phyloP scores from a whole-genome alignment of 805 yeast species.

The Candida berthetii region DNA sequence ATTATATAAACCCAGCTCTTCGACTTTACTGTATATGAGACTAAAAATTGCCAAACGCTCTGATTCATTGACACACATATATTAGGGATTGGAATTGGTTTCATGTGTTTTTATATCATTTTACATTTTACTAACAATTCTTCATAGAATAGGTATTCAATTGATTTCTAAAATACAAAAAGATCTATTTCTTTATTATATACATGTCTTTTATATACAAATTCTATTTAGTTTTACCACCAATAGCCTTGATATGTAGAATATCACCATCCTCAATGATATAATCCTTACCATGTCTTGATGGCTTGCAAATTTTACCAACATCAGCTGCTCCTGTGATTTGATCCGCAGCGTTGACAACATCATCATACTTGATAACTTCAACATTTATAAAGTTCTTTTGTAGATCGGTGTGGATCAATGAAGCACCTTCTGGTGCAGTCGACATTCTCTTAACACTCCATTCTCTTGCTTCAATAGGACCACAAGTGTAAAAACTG shows the following conservation, averaged over 20 bases:
- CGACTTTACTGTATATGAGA: constrained; percentile 22
- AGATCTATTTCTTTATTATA: neutral
- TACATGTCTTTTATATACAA: neutral
- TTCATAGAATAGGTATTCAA: constrained; percentile 11
- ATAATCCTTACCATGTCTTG: constrained; percentile 71
- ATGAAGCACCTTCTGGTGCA: constrained; percentile 89
- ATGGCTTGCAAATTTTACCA: constrained; percentile 23
- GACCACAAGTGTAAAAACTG: constrained; percentile 86
- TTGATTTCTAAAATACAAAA: neutral
- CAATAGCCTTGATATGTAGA: constrained; percentile 64
- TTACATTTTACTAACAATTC: constrained; percentile 8
- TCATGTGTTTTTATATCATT: constrained; percentile 10
- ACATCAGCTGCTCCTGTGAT: constrained; percentile 16
- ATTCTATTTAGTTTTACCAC: constrained; percentile 40
- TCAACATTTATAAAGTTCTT: constrained; percentile 77
- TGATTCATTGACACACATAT: constrained; percentile 5
- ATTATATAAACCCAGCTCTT: constrained; percentile 23
- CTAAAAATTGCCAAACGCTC: constrained; percentile 20
- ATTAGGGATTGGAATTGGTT: constrained; percentile 2
- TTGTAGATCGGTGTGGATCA: constrained; percentile 80
- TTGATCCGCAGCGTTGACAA: constrained; percentile 20
- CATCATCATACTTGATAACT: constrained; percentile 62
- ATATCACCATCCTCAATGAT: constrained; percentile 83
- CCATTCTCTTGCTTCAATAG: constrained; percentile 85
- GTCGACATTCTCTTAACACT: constrained; percentile 66